Evolutionary conservation across 2,329 filamentous ascomycete species (phyloP).

Genomic region (Neonectria punicea): DNA sequence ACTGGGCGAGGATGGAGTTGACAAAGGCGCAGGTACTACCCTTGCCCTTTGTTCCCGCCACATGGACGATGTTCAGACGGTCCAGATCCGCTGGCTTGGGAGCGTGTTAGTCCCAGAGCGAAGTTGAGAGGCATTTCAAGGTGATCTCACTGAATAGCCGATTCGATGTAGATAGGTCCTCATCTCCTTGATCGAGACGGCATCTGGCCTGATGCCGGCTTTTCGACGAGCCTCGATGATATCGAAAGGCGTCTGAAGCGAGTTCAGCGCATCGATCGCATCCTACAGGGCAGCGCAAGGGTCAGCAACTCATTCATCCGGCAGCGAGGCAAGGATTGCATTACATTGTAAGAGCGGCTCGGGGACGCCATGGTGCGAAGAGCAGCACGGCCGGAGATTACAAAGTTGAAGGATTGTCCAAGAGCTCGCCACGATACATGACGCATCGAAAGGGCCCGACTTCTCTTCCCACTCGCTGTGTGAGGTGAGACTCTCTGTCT

Average conservation of each 20-base stretch:
- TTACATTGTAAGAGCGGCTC: conserved; percentile 50
- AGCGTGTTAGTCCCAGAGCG: conserved; percentile 8
- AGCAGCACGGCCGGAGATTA: conserved; percentile 26
- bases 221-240: conserved; percentile 82
- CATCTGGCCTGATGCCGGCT: conserved; percentile 77
- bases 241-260: conserved; percentile 88
- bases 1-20: conserved; percentile 68
- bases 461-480: neutral
- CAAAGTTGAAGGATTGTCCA: conserved; percentile 33
- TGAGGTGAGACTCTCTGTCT: conserved; percentile 6
- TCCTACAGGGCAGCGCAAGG: conserved; percentile 64
- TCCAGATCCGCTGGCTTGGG: conserved; percentile 60
- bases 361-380: conserved; percentile 44
- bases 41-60: conserved; percentile 82
- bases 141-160: conserved; percentile 71
- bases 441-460: conserved; percentile 44
- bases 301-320: conserved; percentile 18
- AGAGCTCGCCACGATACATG: conserved; percentile 45
- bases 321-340: neutral
- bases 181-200: conserved; percentile 80
- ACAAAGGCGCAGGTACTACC: conserved; percentile 77
- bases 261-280: conserved; percentile 86
- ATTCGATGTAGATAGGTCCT: conserved; percentile 79
- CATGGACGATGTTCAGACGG: conserved; percentile 73
- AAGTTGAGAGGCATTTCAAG: neutral